phyloP scores from a whole-genome alignment of 345 rosid genomes.

The Trapa incisa region DNA sequence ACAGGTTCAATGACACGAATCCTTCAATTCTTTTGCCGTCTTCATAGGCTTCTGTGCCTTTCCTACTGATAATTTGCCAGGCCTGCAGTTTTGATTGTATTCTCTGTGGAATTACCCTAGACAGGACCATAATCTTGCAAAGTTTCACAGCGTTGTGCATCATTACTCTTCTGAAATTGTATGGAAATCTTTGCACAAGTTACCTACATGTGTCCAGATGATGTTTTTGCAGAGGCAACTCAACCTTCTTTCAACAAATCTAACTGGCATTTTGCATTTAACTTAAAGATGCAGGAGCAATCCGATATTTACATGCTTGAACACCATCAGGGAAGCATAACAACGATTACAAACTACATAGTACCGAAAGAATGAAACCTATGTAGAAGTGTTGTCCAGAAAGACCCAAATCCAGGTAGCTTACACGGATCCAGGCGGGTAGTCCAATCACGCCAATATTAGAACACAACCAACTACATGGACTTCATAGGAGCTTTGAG shows the following conservation, averaged over 20 bases:
- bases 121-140: no score
- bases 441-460: background rate
- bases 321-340: background rate
- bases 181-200: no score
- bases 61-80: no score
- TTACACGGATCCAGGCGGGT: background rate
- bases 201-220: no score
- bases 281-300: background rate
- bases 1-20: background rate
- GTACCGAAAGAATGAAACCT: background rate
- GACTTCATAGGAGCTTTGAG: slow-evolving; percentile 66
- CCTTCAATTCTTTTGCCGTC: background rate
- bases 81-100: no score
- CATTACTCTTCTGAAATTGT: no score
- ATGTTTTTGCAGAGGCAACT: background rate
- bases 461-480: background rate
- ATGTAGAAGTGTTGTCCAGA: background rate
- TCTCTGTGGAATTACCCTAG: no score
- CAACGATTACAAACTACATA: background rate
- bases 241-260: slow-evolving; percentile 1
- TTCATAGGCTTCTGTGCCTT: background rate
- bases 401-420: background rate
- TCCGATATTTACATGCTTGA: slow-evolving; percentile 4
- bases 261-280: background rate
- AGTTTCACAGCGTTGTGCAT: no score